Evolutionary conservation across 305 asterid genomes (phyloP).

Genomic region (Fraxinus xanthoxyloides): DNA sequence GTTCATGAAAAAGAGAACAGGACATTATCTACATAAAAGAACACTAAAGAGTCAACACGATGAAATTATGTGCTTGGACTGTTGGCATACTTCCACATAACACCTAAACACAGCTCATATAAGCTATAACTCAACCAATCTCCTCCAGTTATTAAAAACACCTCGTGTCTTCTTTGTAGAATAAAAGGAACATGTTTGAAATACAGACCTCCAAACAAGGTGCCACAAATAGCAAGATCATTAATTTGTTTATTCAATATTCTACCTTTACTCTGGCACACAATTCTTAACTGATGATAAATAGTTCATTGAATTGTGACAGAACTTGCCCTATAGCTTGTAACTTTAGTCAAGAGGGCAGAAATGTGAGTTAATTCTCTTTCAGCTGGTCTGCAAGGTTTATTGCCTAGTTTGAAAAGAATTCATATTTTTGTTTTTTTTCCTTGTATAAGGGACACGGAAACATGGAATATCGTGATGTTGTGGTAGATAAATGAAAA

Average conservation of each 20-base stretch:
- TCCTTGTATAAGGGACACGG: background rate
- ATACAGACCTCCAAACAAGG: background rate
- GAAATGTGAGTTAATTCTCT: background rate
- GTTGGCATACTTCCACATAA: background rate
- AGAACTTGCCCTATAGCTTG: background rate
- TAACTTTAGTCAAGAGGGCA: background rate
- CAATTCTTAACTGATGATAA: slow-evolving; percentile 3
- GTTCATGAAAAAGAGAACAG: slow-evolving; percentile 2
- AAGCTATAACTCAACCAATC: background rate
- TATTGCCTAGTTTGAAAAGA: background rate
- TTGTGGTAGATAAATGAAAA: background rate
- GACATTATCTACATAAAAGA: slow-evolving; percentile 1
- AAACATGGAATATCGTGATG: background rate
- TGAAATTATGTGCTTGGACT: background rate
- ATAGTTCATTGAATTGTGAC: background rate
- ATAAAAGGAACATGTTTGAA: background rate
- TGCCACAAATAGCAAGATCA: background rate
- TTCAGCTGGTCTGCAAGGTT: slow-evolving; percentile 1
- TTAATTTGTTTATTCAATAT: background rate
- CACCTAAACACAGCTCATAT: background rate
- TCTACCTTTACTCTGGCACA: background rate
- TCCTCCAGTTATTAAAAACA: background rate
- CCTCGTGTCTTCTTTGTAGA: background rate
- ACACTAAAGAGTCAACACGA: background rate
- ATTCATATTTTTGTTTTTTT: background rate